Evolutionary conservation across 176 grass and related monocot species (phyloP).

Genomic region (Luzula sylvatica): DNA sequence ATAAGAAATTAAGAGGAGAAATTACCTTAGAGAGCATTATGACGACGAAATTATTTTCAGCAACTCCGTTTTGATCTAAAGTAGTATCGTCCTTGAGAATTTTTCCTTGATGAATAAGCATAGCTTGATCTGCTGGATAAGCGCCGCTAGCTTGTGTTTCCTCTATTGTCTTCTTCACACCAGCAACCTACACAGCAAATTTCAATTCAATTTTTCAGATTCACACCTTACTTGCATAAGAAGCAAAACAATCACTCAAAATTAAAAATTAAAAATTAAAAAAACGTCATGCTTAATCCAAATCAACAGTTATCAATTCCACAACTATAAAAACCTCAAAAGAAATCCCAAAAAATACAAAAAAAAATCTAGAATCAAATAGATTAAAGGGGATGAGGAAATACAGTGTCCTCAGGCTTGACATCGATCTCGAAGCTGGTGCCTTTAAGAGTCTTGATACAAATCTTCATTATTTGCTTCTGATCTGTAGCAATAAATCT

Average conservation of each 20-base stretch:
- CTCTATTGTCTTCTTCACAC: slow-evolving; percentile 66
- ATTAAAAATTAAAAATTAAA: not conserved
- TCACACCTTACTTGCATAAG: no score
- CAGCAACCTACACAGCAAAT: slow-evolving; percentile 38
- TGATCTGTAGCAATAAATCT: not conserved
- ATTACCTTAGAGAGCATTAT: slow-evolving; percentile 85
- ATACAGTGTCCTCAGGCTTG: slow-evolving; percentile 38
- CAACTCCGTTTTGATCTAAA: slow-evolving; percentile 68
- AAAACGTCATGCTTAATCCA: not conserved
- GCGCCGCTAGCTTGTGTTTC: slow-evolving; percentile 39
- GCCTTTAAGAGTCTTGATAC: slow-evolving; percentile 70
- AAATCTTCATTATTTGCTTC: slow-evolving; percentile 49
- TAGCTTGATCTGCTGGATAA: slow-evolving; percentile 73
- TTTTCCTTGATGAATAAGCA: slow-evolving; percentile 74
- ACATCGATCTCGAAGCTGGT: slow-evolving; percentile 76
- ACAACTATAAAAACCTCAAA: not conserved
- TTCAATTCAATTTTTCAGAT: not conserved
- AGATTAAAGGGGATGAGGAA: slow-evolving; percentile 18
- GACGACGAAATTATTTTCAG: slow-evolving; percentile 64
- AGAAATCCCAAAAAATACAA: not conserved
- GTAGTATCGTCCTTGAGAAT: slow-evolving; percentile 67
- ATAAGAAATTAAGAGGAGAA: no score
- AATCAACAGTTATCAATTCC: not conserved
- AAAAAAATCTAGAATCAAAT: not conserved
- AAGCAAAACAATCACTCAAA: not conserved